These are phyloP conservation scores for Vigna hirtella DNA, from an alignment of 306 rosid genomes.

Conservation along the genomic window DNA sequence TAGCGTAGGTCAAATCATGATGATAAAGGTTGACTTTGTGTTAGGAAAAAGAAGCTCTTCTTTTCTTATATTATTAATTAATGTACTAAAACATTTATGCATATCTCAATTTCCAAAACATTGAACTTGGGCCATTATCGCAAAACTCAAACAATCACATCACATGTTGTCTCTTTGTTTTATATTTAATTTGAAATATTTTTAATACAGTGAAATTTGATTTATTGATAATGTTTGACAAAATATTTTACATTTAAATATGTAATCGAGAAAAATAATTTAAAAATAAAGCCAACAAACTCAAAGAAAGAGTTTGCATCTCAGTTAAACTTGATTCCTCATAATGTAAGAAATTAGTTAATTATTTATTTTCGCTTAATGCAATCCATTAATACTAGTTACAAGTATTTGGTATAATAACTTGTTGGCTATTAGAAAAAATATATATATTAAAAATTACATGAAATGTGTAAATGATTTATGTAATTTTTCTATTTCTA, in stretches of 20 bases:
- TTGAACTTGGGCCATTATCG: slow-evolving; percentile 38
- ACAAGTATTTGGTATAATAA: too few relatives aligned
- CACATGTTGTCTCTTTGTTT: background rate
- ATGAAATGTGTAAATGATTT: too few relatives aligned
- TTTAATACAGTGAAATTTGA: background rate
- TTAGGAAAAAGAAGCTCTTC: background rate
- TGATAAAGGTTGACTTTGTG: slow-evolving; percentile 42
- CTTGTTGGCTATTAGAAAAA: too few relatives aligned
- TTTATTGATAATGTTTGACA: background rate
- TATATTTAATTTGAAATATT: background rate
- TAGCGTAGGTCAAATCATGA: slow-evolving; percentile 25
- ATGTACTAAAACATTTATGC: slow-evolving; percentile 24
- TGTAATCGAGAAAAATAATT: background rate
- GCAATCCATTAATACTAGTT: too few relatives aligned
- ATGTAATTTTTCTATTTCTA: too few relatives aligned
- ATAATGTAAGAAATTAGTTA: too few relatives aligned
- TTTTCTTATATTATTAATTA: slow-evolving; percentile 25
- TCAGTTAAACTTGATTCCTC: background rate
- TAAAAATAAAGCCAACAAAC: background rate
- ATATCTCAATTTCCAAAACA: slow-evolving; percentile 43
- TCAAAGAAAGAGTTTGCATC: background rate
- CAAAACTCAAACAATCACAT: slow-evolving; percentile 30
- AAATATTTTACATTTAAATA: background rate
- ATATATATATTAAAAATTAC: too few relatives aligned
- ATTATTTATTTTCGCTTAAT: too few relatives aligned